A percentile compares a stretch with the other conserved stretches of the same genome.
Conservation (phyloP, 1,284 basidiomycete species). For the Tilletia setariae region DNA sequence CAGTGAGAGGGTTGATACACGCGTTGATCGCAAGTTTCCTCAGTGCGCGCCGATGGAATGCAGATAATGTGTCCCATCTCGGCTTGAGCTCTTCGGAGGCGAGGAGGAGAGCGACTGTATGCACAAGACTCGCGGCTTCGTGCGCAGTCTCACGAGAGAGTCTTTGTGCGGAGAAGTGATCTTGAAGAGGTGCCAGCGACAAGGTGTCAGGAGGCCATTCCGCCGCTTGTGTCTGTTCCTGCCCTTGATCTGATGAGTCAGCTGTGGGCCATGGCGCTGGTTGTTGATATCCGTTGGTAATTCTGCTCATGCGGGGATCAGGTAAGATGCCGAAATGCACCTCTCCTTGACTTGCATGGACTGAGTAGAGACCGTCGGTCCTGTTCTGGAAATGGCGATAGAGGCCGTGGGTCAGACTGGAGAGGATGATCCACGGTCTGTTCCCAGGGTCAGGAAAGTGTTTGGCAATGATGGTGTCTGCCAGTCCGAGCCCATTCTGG, state of each 20-base stretch:
- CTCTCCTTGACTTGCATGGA: slow-evolving; percentile 72
- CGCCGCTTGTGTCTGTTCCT: neutral
- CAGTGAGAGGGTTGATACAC: slow-evolving; percentile 82
- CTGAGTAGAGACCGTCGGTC: slow-evolving; percentile 59
- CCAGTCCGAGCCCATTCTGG: slow-evolving; percentile 86
- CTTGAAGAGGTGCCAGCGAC: neutral
- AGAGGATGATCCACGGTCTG: slow-evolving; percentile 82
- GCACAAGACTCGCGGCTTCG: slow-evolving; percentile 7
- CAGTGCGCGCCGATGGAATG: slow-evolving; percentile 70
- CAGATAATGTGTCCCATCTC: slow-evolving; percentile 67
- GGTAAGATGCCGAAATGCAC: slow-evolving; percentile 77
- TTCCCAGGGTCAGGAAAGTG: slow-evolving; percentile 70
- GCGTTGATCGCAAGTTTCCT: slow-evolving; percentile 82
- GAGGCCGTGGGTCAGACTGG: slow-evolving; percentile 76
- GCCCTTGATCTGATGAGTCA: neutral
- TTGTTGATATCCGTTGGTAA: slow-evolving; percentile 14
- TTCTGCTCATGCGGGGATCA: slow-evolving; percentile 58
- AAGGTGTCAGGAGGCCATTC: slow-evolving; percentile 3
- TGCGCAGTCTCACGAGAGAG: neutral
- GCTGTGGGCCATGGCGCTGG: slow-evolving; percentile 23
- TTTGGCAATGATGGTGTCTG: slow-evolving; percentile 69
- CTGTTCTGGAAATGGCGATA: slow-evolving; percentile 53
- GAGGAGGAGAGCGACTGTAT: slow-evolving; percentile 37
- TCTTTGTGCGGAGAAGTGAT: neutral
- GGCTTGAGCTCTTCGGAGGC: slow-evolving; percentile 31